These are phyloP conservation scores for Rasamsonia emersonii DNA, from an alignment of 2,329 filamentous ascomycete species.

Conservation along the genomic window DNA sequence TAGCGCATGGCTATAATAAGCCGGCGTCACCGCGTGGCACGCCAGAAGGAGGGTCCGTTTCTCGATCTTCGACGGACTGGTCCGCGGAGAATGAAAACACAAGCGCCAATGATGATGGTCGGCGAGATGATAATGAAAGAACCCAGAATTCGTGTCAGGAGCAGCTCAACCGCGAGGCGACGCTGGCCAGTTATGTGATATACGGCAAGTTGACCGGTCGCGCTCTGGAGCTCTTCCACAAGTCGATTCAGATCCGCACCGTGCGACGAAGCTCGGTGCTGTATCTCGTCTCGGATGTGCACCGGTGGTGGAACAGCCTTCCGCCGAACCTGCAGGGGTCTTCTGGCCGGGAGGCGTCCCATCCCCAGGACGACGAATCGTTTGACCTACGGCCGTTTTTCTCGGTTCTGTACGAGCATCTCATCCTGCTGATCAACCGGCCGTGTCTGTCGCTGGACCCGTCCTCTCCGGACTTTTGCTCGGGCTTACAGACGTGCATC, in stretches of 20 bases:
- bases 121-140: constrained; percentile 5
- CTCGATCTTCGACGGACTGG: neutral
- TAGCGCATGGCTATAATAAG: constrained; percentile 3
- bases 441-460: constrained; percentile 31
- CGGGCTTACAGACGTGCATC: constrained; percentile 33
- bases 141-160: constrained; percentile 8
- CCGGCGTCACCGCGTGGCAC: constrained; percentile 3
- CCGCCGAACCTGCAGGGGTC: constrained; percentile 20
- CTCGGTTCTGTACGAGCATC: constrained; percentile 34
- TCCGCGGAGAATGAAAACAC: constrained; percentile 6
- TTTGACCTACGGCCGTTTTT: constrained; percentile 32
- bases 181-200: constrained; percentile 31
- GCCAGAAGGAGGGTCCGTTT: too few relatives aligned
- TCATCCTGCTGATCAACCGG: constrained; percentile 32
- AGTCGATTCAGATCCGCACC: constrained; percentile 33
- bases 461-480: constrained; percentile 31
- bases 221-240: constrained; percentile 34
- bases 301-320: constrained; percentile 37
- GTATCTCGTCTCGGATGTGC: constrained; percentile 31
- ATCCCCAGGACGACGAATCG: constrained; percentile 7
- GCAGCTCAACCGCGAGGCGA: constrained; percentile 18
- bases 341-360: neutral
- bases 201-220: constrained; percentile 32
- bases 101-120: constrained; percentile 9
- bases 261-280: constrained; percentile 29